These are phyloP conservation scores for Beauveria sp. DNA, from an alignment of 2,329 filamentous ascomycete species.

Conservation along the genomic window DNA sequence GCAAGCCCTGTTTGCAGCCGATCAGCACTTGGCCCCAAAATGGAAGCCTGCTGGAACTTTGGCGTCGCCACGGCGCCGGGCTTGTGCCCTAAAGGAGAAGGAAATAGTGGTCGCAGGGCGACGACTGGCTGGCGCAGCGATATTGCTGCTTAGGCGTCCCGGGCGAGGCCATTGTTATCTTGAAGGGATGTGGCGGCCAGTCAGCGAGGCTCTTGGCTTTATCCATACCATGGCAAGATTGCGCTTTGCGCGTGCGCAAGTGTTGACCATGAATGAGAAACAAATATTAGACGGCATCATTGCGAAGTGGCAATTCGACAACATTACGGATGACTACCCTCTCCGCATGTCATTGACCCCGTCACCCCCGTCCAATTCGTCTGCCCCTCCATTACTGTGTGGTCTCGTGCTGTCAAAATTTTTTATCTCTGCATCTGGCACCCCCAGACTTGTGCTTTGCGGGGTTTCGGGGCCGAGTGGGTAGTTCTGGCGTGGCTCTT, in stretches of 20 bases:
- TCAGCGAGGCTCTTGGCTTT: neutral
- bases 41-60: slow-evolving; percentile 7
- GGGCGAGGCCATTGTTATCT: neutral
- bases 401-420: slow-evolving; percentile 7
- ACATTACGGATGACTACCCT: neutral
- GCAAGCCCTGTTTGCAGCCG: slow-evolving; percentile 1
- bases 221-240: neutral
- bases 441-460: slow-evolving; percentile 4
- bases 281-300: neutral
- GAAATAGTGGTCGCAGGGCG: neutral
- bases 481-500: neutral
- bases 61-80: slow-evolving; percentile 6
- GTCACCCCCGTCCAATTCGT: neutral
- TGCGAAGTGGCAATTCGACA: neutral
- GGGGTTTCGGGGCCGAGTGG: neutral
- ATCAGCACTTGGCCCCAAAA: slow-evolving; percentile 10
- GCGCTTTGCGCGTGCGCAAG: neutral
- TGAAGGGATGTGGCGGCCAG: neutral
- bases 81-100: slow-evolving; percentile 11
- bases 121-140: neutral
- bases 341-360: neutral
- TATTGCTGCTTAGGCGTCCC: neutral
- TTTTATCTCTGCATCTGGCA: neutral
- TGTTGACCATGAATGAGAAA: neutral
- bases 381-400: neutral